Evolutionary conservation across 306 rosid species (phyloP), one percentile per base, ranked within the genome.

Genomic region (Cicer cuneatum): DNA sequence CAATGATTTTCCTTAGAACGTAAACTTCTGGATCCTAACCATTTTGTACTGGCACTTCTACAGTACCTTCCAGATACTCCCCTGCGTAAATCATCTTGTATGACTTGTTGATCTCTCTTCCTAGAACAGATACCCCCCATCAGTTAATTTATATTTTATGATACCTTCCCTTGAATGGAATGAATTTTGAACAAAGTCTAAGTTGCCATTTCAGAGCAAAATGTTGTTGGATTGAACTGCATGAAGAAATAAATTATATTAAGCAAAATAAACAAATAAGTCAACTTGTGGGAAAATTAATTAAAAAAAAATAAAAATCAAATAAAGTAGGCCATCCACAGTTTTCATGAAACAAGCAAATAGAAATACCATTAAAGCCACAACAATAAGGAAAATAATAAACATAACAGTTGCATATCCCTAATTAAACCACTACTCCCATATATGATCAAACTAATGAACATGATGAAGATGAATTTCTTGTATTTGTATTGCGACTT

Each of bases 121-220:
- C 92, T 83, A 7, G 95, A 89, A 65, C 92, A 89, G 11, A 89
- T 78, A 45, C 95, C 86, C 69, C 95, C 95, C 95, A 89, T 89
- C 29, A 66, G 80, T 67, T 16, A 46, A 59, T 7, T 42, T 12
- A 29, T 29, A 29, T n/a, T 14, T 33, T 10, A 49, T 9, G n/a
- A 48, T 10, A 38, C 16, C 33, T 1, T 29, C 5, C 38, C 67
- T 39, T 10, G 18, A 49, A 52, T 1, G 35, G 48, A 71, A 71
- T 16, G 68, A 48, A 13, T n/a, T 45, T 51, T 75, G 57, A 69
- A 64, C 52, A 7, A 69, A 46, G 33, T 35, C 51, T 42, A 67
- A 70, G 24, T 8, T 51, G 66, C 57, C 61, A 69, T 75, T 62
- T 69, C 82, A 81, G 62, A 65, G 40, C 62, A 60, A 66, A 16